Base-by-base conservation (phyloP, 768 basidiomycete species). In the Leccinum longicurvipes region DNA sequence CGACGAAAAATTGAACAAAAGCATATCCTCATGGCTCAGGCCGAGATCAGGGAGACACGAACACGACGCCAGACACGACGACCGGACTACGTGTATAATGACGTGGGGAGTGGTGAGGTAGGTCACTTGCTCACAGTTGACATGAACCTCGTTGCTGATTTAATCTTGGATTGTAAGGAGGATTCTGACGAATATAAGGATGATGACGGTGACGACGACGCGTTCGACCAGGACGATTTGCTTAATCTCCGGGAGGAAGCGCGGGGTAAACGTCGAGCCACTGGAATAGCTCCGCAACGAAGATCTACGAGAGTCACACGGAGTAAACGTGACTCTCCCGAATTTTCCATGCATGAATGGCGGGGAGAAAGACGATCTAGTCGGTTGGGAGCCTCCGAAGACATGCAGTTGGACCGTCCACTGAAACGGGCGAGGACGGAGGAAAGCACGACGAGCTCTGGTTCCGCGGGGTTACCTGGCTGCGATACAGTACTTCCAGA, bases 61-160 rank as follows among this genome's bases (percentile, higher is more conserved):
- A 92, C 91, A 19, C 80, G 90, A 57, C 79, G 87, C 51, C 81
- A 82, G 72, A 84, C 86, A 3, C 80, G 81, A 42, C 84, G 82
- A 59, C 87, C 89, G 47, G 87, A 91, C 75, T 93, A 93, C 72
- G 89, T 89, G 50, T 91, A 92, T 71, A 77, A 80, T 64, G 81
- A 86, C 62, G 78, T 79, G 61, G 83, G 81, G 55, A 86, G 84
- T 62, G 90, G 87, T 76, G 77, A 74, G 82, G 74, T 64, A 57
- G 48, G 62, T 60, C 54, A 32, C 41, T 54, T 50, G 47, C 17
- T 54, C 36, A 24, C 48, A 21, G 39, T 47, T 57, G 19, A 45
- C 56, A 54, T 71, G 69, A 57, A 70, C 42, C 36, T 57, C 55
- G 48, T 57, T 56, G 53, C 60, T 67, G 41, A 69, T 58, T 57